These are phyloP conservation scores for Cenchrus americanus DNA, from an alignment of 176 grass and related monocot species.

Conservation along the genomic window DNA sequence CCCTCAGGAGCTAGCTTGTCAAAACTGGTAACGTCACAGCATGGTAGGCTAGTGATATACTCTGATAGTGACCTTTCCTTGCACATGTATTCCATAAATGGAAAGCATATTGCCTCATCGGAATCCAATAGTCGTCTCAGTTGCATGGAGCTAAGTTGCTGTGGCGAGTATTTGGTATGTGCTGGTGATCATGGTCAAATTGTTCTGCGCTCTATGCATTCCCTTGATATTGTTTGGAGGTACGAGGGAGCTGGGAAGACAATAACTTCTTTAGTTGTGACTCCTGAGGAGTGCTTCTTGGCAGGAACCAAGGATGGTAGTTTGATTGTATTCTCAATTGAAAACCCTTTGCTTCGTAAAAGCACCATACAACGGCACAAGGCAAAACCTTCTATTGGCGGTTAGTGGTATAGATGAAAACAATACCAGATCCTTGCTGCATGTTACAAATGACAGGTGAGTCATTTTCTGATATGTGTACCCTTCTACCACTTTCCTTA, in stretches of 20 bases:
- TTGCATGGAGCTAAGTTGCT: conserved; percentile 97
- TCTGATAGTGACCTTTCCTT: conserved; percentile 87
- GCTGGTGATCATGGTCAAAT: conserved; percentile 89
- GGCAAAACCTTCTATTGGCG: conserved; percentile 19
- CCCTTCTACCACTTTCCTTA: neutral
- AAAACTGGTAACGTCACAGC: conserved; percentile 79
- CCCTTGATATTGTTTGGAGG: conserved; percentile 84
- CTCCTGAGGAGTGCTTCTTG: conserved; percentile 91
- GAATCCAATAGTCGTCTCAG: conserved; percentile 77
- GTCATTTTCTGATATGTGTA: conserved; percentile 27
- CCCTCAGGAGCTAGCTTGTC: conserved; percentile 71
- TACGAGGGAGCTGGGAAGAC: conserved; percentile 85
- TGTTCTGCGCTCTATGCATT: conserved; percentile 88
- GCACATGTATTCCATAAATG: conserved; percentile 98
- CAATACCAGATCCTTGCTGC: conserved; percentile 26
- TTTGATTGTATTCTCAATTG: conserved; percentile 90
- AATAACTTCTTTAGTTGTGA: conserved; percentile 87
- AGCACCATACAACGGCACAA: conserved; percentile 38
- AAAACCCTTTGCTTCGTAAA: conserved; percentile 69
- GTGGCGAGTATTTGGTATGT: conserved; percentile 84
- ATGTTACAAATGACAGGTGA: conserved; percentile 39
- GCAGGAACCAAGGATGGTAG: conserved; percentile 90
- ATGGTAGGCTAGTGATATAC: conserved; percentile 86
- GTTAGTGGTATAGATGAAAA: conserved; percentile 44
- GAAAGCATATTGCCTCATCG: conserved; percentile 86